phyloP scores from a whole-genome alignment of 2,329 filamentous ascomycete genomes.

The Fusarium sp. region DNA sequence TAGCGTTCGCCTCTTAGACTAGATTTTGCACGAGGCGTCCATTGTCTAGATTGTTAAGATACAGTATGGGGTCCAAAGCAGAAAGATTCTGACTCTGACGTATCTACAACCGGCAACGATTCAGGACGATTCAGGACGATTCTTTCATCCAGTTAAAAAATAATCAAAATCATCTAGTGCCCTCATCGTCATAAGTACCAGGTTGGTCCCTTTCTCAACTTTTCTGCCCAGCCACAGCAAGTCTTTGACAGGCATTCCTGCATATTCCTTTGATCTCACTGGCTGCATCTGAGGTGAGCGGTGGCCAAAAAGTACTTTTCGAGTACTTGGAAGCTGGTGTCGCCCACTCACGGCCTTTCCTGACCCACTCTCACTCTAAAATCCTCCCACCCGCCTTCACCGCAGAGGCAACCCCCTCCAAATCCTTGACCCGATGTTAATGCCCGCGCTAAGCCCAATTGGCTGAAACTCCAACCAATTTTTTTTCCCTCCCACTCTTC shows the following conservation, averaged over 20 bases:
- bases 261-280: constrained; percentile 31
- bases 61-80: not conserved
- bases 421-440: constrained; percentile 42
- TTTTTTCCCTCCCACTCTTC: constrained; percentile 51
- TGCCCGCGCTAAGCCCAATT: constrained; percentile 48
- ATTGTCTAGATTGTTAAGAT: not conserved
- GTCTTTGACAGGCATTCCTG: constrained; percentile 20
- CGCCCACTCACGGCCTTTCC: constrained; percentile 45
- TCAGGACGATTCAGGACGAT: constrained; percentile 35
- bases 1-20: constrained; percentile 5
- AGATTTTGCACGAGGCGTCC: not conserved
- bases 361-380: constrained; percentile 41
- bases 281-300: constrained; percentile 27
- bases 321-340: constrained; percentile 29
- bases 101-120: constrained; percentile 21
- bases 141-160: constrained; percentile 22
- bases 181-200: constrained; percentile 33
- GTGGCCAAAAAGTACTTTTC: constrained; percentile 45
- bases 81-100: constrained; percentile 17
- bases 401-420: constrained; percentile 42
- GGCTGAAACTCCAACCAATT: constrained; percentile 48
- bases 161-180: constrained; percentile 11
- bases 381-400: constrained; percentile 39
- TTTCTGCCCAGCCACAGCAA: constrained; percentile 40
- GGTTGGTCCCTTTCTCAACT: constrained; percentile 21